These are phyloP conservation scores for Raddia distichophylla DNA, from an alignment of 176 grass and related monocot species.

Conservation along the genomic window DNA sequence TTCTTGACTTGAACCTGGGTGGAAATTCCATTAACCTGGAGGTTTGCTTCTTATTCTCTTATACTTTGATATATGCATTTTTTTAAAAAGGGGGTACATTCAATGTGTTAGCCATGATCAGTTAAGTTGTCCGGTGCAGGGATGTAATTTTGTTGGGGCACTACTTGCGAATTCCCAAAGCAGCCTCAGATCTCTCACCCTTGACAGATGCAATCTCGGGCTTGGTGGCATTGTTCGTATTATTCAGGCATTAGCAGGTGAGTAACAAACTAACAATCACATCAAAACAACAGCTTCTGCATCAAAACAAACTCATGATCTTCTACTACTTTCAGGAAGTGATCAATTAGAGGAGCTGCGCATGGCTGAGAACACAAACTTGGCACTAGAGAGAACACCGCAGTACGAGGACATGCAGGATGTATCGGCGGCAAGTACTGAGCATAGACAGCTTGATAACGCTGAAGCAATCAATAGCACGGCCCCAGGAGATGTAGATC, in stretches of 20 bases:
- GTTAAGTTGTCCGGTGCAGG: conserved; percentile 49
- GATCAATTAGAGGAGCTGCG: conserved; percentile 73
- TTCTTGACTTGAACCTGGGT: conserved; percentile 75
- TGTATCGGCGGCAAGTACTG: conserved; percentile 30
- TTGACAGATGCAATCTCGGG: conserved; percentile 72
- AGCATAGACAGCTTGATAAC: conserved; percentile 12
- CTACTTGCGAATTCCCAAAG: conserved; percentile 60
- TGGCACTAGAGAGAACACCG: conserved; percentile 38
- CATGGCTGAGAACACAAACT: conserved; percentile 63
- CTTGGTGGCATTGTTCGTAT: conserved; percentile 61
- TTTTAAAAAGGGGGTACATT: neutral
- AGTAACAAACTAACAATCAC: conserved; percentile 40
- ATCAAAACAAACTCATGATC: conserved; percentile 18
- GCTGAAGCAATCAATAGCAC: conserved; percentile 7
- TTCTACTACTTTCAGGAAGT: conserved; percentile 57
- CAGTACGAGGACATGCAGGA: conserved; percentile 38
- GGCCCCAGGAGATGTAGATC: conserved; percentile 30
- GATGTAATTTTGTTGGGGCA: conserved; percentile 54
- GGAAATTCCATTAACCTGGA: conserved; percentile 68
- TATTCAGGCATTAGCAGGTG: conserved; percentile 67
- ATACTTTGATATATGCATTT: neutral
- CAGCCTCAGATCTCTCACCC: conserved; percentile 65
- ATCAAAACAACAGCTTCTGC: neutral
- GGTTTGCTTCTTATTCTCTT: conserved; percentile 55
- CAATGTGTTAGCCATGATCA: conserved; percentile 2